A percentile compares a stretch with the other conserved stretches of the same genome.
phyloP scores from a whole-genome alignment of 139 green algal genomes.

The Chlamydomonas applanata region DNA sequence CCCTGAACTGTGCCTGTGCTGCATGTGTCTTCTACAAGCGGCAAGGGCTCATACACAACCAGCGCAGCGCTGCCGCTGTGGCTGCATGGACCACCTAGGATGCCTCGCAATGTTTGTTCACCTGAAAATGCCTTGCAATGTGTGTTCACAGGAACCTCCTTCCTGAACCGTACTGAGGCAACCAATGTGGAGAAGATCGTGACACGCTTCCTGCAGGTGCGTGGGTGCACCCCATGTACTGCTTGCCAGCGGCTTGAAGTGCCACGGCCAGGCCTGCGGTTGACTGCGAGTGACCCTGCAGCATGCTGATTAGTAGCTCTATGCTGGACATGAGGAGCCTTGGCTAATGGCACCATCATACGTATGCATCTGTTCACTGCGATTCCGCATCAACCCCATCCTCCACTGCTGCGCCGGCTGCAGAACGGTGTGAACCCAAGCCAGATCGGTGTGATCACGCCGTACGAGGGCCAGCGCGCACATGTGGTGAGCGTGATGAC shows the following conservation, averaged over 20 bases:
- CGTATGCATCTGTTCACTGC: too few species aligned
- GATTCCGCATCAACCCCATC: too few species aligned
- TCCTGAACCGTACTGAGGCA: slow-evolving; percentile 95
- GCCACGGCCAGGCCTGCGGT: too few species aligned
- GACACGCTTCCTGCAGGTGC: slow-evolving; percentile 18
- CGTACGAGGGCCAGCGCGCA: slow-evolving; percentile 96
- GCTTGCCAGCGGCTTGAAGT: too few species aligned
- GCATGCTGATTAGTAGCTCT: too few species aligned
- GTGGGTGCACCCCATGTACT: too few species aligned
- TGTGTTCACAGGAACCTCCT: slow-evolving; percentile 77
- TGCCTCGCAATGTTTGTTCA: neutral
- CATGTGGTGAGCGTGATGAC: slow-evolving; percentile 83
- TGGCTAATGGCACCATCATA: too few species aligned
- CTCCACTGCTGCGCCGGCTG: too few species aligned
- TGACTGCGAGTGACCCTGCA: too few species aligned
- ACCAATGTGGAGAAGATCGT: slow-evolving; percentile 83
- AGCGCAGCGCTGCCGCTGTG: slow-evolving; percentile 36
- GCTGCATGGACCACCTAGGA: neutral
- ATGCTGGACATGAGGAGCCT: too few species aligned
- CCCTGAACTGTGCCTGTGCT: neutral
- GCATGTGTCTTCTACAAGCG: neutral
- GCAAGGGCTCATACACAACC: slow-evolving; percentile 16
- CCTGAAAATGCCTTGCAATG: too few species aligned
- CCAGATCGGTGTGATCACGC: slow-evolving; percentile 97
- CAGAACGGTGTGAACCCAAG: slow-evolving; percentile 57